Base-by-base conservation (phyloP, 441 rosid species). In the Croton laevigatus region DNA sequence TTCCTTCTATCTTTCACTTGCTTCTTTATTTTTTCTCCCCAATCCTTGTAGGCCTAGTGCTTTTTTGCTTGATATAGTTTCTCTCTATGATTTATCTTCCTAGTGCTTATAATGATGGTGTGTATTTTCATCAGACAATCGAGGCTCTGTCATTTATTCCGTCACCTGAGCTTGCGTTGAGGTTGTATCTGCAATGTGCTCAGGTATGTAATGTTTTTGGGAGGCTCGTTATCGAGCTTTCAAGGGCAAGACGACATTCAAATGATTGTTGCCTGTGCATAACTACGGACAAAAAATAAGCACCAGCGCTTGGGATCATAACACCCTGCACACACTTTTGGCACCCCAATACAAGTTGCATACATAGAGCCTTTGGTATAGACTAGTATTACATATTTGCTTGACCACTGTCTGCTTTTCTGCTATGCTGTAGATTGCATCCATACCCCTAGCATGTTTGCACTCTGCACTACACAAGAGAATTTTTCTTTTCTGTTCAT, bases 171-270 rank as follows among this genome's bases (percentile, higher is more conserved):
- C 81, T 96, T 80, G 93, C 98, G 36, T 82, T 96, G 76, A 83
- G 88, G 72, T 76, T 96, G 80, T 93, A 85, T 82, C 80, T 96
- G 87, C 94, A 88, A 81, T 93, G 99, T 84, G 99, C 99, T 70
- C 97, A 96, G 99, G 99, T 96, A 83, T 62, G 59, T 36, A 40
- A 40, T 66, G 44, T 36, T 65, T 53, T 68, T 42, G 52, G 52
- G n/a, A 68, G 40, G 51, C 27, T 59, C 17, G 40, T 37, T 55
- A 12, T 32, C 22, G 42, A 42, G 20, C 22, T 22, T 54, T 19
- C 22, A 23, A 68, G 52, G 37, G 54, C 37, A 23, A 44, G 40
- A 12, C 3, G 23, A n/a, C 23, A 44, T 22, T 55, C 7, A 20
- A 10, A 13, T 54, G 42, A 22, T 14, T 16, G 6, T 42, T 14